Evolutionary conservation across 176 grass and related monocot genomes (phyloP).

Genomic region (Cymbopogon citratus): DNA sequence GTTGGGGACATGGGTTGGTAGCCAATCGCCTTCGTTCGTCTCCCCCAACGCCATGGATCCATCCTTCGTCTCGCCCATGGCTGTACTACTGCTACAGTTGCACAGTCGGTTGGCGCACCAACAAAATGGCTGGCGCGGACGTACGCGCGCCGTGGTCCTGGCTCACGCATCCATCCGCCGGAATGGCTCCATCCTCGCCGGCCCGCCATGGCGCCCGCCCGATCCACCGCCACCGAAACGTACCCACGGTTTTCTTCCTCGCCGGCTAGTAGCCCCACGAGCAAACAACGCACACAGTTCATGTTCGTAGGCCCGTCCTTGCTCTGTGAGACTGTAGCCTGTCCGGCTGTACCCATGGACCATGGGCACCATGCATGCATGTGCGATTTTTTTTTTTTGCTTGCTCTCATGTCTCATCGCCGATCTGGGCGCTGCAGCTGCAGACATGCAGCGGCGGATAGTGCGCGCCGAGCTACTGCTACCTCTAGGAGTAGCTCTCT

Average conservation of each 20-base stretch:
- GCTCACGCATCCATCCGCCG: background rate
- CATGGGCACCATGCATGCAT: background rate
- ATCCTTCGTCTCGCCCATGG: background rate
- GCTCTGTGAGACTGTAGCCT: background rate
- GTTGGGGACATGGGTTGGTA: constrained; percentile 16
- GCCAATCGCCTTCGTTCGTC: background rate
- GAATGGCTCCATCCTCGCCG: background rate
- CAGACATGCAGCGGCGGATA: background rate
- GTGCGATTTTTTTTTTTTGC: background rate
- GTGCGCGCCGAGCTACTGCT: background rate
- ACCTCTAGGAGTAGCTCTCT: background rate
- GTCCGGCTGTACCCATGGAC: background rate
- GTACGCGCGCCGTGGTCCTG: background rate
- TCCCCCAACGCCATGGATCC: background rate
- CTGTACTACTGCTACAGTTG: background rate
- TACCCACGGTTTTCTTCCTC: background rate
- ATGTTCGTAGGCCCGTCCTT: background rate
- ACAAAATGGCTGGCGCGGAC: too few species aligned
- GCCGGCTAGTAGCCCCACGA: background rate
- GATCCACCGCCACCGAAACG: background rate
- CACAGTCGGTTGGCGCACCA: background rate
- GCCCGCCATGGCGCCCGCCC: background rate
- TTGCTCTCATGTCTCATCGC: too few species aligned
- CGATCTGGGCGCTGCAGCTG: background rate
- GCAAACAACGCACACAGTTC: background rate